Base-by-base conservation (phyloP, 129 eudicot species). In the Heracleum sosnowskyi region DNA sequence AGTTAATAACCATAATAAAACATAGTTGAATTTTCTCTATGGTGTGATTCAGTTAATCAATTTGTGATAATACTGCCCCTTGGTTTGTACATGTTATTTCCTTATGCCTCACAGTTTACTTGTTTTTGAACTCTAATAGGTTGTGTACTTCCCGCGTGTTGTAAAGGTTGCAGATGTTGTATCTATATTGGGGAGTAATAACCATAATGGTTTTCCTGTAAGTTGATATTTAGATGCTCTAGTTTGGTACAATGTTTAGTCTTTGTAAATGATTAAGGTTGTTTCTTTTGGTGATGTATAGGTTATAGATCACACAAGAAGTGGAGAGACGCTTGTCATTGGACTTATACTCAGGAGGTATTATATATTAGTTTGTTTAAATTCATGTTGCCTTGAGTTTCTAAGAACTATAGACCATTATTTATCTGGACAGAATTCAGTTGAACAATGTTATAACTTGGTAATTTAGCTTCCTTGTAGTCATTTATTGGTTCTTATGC, bases 331-430 rank as follows among this genome's bases (percentile, higher is more conserved):
- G 39, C 91, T 94, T 80, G 98, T 94, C 31, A 89, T 91, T 79
- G 98, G 98, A 60, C 93, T 94, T 44, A 83, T 94, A 76, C 82
- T 94, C 78, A 88, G 98, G 71, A 94, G 97, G 98, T 94, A 73
- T 29, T 55, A 73, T 29, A 51, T 75, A 80, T 60, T 69, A 36
- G 45, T 39, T n/a, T 76, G n/a, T 74, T 29, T 46, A 13, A 49
- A 13, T 78, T 86, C 62, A 41, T 16, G 34, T 62, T 83, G 78
- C 34, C 72, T 70, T 42, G 16, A 34, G 60, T 71, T 68, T 33
- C 15, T 53, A 26, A 29, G 80, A 40, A 46, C 34, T 68, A n/a
- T 42, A 74, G 15, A 16, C 22, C 46, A 49, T 53, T 20, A 51
- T 51, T 37, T 53, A 20, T 17, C 26, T 60, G 72, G 31, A 69